Base-by-base conservation (phyloP, 1,284 basidiomycete genomes). In the Tilletia horrida region DNA sequence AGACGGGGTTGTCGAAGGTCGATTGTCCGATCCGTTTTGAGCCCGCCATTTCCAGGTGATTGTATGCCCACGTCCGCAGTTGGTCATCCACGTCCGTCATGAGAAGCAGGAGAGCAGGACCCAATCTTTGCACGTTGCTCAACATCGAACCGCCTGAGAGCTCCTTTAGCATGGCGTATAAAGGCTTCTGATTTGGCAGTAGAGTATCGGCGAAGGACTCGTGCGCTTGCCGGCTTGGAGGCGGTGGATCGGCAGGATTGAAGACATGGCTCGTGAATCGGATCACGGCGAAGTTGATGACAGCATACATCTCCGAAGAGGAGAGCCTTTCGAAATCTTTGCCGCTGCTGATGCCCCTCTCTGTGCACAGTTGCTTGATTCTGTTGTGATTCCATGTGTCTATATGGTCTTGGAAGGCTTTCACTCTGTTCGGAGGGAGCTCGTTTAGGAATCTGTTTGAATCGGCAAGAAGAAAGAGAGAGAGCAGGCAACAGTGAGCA, bases 391-490 rank as follows among this genome's bases (percentile, higher is more conserved):
- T 59, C 55, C 55, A 59, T 25, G 27, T 31, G 29, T 59, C 55
- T 13, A 59, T 59, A 29, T 59, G 55, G 27, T 59, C 61, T 62
- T 45, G 61, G 25, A 45, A 43, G 8, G 42, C 18, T 2, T n/a
- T 40, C 40, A 62, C 61, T 9, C 21, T 23, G 8, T 25, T 29
- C 16, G 48, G 52, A 14, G 40, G 29, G 11, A 45, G 52, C 48
- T n/a, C 40, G 40, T 45, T 77, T 73, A 65, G 73, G 70, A 29
- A 67, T 64, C 59, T 76, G 73, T 6, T 71, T 31, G 61, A 71
- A n/a, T 69, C 66, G 66, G 52, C 13, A 66, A 66, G 27, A 73
- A 71, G 40, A 72, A 71, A 40, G 45, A 68, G 59, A 31, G 59
- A 13, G 16, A 2, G 35, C 11, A 40, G 6, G 11, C 6, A 40